Conservation (phyloP, 768 basidiomycete genomes). For the Strobilomyces dryophilus region DNA sequence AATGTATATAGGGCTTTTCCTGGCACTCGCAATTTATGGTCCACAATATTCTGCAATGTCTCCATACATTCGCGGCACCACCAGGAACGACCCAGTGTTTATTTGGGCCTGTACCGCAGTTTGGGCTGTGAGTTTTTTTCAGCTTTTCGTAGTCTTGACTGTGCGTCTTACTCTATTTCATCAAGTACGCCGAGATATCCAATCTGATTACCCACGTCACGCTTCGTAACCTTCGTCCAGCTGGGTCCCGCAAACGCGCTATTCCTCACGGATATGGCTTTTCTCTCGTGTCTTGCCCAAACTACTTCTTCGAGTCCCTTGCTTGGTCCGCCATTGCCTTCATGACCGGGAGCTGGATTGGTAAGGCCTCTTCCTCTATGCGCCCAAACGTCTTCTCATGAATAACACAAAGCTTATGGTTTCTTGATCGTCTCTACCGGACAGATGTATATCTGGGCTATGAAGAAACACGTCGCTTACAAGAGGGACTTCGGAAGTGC, state of each 20-base stretch:
- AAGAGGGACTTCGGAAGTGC: constrained; percentile 91
- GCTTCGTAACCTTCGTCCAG: constrained; percentile 78
- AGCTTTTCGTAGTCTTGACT: background rate
- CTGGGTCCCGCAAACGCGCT: constrained; percentile 71
- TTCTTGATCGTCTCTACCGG: constrained; percentile 60
- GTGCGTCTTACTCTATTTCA: background rate
- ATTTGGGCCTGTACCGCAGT: constrained; percentile 60
- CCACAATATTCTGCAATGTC: constrained; percentile 69
- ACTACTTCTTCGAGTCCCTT: constrained; percentile 89
- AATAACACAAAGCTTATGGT: constrained; percentile 43
- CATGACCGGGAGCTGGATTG: constrained; percentile 74
- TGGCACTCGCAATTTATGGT: constrained; percentile 79
- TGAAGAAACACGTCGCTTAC: constrained; percentile 86
- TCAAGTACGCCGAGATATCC: constrained; percentile 77
- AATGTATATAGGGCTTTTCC: constrained; percentile 50
- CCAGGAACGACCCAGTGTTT: constrained; percentile 63
- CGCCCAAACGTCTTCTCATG: background rate
- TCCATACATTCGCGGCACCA: constrained; percentile 56
- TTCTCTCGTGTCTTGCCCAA: constrained; percentile 79
- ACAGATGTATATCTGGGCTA: constrained; percentile 85
- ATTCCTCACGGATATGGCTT: constrained; percentile 95
- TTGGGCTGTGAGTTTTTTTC: constrained; percentile 62
- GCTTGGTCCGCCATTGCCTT: constrained; percentile 67
- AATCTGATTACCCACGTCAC: constrained; percentile 83
- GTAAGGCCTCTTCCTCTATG: constrained; percentile 41